Evolutionary conservation across 1,139 yeast genomes (phyloP), one percentile per base, ranked within the genome.

Genomic region (Candida smagusa): DNA sequence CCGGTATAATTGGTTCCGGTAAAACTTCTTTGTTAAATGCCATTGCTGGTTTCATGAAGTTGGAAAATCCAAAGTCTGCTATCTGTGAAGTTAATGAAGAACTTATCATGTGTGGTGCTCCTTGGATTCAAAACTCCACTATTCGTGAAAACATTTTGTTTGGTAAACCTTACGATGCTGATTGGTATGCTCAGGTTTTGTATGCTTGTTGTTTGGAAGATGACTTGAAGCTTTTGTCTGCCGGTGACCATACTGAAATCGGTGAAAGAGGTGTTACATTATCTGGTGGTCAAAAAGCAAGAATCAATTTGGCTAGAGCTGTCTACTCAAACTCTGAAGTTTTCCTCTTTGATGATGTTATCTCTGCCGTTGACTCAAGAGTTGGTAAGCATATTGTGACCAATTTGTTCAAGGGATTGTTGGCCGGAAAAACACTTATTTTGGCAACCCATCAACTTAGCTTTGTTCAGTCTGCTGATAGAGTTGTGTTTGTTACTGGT

Each of bases 41-140:
- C 9, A 49, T 67, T 34, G 55, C 68, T 19, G 72, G 73, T 2
- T 56, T 56, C 42, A 64, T 67, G 72, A 59, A 56, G 38, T 45
- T 64, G 39, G 45, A 48, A 29, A 57, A 55, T 38, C 59, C 58
- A 2, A 40, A 43, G 6, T 33, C 41, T 2, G 73, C 71, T 22
- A 37, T 46, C 5, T 44, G 67, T 34, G 48, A 43, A 6, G 50
- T 64, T 11, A 51, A 58, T 37, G 61, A 60, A 21, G 61, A 57
- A 23, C 47, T 59, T 28, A 49, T 66, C 29, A 53, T 65, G 30
- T 65, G 73, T 41, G 54, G 65, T 9, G 48, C 56, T 9, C 72
- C 73, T 12, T 69, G 75, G 75, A 67, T 69, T 38, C 74, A 69
- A 53, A 69, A 68, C 45, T 58, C 74, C n/a, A 65, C 74, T 21